Percentiles rank a stretch among this genome's conserved stretches.
phyloP scores from a whole-genome alignment of 139 green algal species.

The Picochlorum sp. region DNA sequence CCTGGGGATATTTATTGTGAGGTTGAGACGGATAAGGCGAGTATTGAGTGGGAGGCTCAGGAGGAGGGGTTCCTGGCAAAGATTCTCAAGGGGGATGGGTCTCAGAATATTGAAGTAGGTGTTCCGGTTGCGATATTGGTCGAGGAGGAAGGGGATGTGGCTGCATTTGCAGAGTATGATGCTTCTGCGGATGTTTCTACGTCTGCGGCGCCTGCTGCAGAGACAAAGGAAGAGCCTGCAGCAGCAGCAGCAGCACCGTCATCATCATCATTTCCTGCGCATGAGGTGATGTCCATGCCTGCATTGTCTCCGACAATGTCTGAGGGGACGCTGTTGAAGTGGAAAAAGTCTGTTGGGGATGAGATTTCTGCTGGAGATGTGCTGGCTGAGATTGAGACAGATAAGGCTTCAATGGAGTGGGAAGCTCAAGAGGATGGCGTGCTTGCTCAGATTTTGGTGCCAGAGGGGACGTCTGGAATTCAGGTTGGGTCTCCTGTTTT shows the following conservation, averaged over 20 bases:
- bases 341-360: slow-evolving; percentile 71
- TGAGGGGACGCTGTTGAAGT: slow-evolving; percentile 78
- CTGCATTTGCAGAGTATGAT: slow-evolving; percentile 55
- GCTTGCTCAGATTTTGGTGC: slow-evolving; percentile 72
- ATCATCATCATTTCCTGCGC: slow-evolving; percentile 30
- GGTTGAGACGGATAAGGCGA: slow-evolving; percentile 97
- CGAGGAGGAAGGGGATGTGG: slow-evolving; percentile 71
- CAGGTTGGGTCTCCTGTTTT: slow-evolving; percentile 44
- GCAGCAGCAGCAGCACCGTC: slow-evolving; percentile 6
- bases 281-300: slow-evolving; percentile 69
- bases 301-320: slow-evolving; percentile 88
- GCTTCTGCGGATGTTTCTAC: slow-evolving; percentile 5
- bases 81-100: slow-evolving; percentile 64
- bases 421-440: slow-evolving; percentile 87
- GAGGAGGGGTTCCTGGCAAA: slow-evolving; percentile 86
- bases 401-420: slow-evolving; percentile 72
- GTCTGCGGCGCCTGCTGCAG: neutral
- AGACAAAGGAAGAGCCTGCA: slow-evolving; percentile 6
- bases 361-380: slow-evolving; percentile 55
- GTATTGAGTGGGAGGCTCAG: slow-evolving; percentile 87
- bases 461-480: slow-evolving; percentile 58
- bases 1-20: slow-evolving; percentile 85
- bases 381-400: slow-evolving; percentile 86
- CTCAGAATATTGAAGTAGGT: slow-evolving; percentile 61
- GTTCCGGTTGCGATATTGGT: slow-evolving; percentile 56